These are phyloP conservation scores for Pseudogymnoascus sp. DNA, from an alignment of 2,329 filamentous ascomycete genomes.

Conservation along the genomic window DNA sequence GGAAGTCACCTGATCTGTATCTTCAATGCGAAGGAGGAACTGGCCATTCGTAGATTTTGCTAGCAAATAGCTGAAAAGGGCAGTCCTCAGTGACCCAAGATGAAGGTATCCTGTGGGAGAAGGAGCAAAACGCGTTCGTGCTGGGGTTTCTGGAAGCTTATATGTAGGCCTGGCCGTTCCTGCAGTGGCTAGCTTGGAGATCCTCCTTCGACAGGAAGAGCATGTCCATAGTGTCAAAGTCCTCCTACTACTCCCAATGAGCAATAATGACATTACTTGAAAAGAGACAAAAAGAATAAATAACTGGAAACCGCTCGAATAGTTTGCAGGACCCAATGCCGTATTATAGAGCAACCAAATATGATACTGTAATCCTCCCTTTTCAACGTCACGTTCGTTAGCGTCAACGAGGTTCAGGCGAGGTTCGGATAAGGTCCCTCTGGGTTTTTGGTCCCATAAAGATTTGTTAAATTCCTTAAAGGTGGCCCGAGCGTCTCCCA, in stretches of 20 bases:
- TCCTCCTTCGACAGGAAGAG: conserved; percentile 16
- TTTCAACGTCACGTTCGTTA: not conserved
- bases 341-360: not conserved
- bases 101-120: conserved; percentile 93
- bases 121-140: conserved; percentile 82
- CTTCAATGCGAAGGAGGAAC: conserved; percentile 86
- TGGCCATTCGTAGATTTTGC: conserved; percentile 81
- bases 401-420: not conserved
- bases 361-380: not conserved
- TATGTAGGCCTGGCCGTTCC: conserved; percentile 10
- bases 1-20: conserved; percentile 72
- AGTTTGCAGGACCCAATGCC: not conserved
- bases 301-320: not conserved
- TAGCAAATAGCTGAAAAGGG: conserved; percentile 91
- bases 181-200: not conserved
- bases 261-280: conserved; percentile 9
- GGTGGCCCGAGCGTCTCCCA: not conserved
- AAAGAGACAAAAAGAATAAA: not conserved
- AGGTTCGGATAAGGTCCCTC: not conserved
- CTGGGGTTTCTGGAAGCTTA: conserved; percentile 44
- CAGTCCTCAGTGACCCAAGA: conserved; percentile 82
- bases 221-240: conserved; percentile 20
- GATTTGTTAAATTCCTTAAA: not conserved
- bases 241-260: conserved; percentile 16
- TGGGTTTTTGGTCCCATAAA: not conserved